These are phyloP conservation scores for Hygrophorus russula DNA, from an alignment of 768 basidiomycete species.

Conservation along the genomic window DNA sequence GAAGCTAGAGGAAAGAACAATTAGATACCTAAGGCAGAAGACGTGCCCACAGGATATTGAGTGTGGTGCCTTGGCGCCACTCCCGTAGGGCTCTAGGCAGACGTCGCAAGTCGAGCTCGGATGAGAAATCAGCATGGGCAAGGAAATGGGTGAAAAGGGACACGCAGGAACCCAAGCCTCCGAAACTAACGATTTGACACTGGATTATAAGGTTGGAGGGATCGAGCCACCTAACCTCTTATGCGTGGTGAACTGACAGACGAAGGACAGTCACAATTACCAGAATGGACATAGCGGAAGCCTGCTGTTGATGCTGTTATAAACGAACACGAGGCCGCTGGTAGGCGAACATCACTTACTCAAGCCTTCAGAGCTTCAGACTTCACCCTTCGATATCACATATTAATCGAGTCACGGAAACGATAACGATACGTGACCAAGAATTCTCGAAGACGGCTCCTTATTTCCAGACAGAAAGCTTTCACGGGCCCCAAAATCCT, in stretches of 20 bases:
- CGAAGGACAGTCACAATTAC: slow-evolving; percentile 12
- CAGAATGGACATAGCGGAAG: slow-evolving; percentile 11
- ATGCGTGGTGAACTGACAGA: slow-evolving; percentile 5
- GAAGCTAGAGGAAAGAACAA: slow-evolving; percentile 11
- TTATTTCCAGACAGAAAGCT: too few species aligned
- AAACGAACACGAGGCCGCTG: slow-evolving; percentile 31
- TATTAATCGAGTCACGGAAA: slow-evolving; percentile 15
- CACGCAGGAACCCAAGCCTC: slow-evolving; percentile 15
- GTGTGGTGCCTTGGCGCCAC: slow-evolving; percentile 44
- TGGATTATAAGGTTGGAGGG: slow-evolving; percentile 3
- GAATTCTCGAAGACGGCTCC: too few species aligned
- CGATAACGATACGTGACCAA: neutral
- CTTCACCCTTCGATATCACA: slow-evolving; percentile 19
- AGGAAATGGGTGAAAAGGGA: slow-evolving; percentile 20
- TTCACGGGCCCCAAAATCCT: too few species aligned
- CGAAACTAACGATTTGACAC: slow-evolving; percentile 6
- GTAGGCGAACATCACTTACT: slow-evolving; percentile 24
- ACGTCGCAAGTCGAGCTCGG: slow-evolving; percentile 63
- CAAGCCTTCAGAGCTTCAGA: slow-evolving; percentile 13
- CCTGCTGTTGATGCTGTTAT: slow-evolving; percentile 22
- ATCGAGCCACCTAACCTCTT: slow-evolving; percentile 3
- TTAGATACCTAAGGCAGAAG: slow-evolving; percentile 38
- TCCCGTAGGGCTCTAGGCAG: slow-evolving; percentile 55
- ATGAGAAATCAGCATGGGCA: slow-evolving; percentile 53
- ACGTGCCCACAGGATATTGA: slow-evolving; percentile 64